Conservation (phyloP, 2,329 filamentous ascomycete genomes). For the Exophiala lecanii-corni region DNA sequence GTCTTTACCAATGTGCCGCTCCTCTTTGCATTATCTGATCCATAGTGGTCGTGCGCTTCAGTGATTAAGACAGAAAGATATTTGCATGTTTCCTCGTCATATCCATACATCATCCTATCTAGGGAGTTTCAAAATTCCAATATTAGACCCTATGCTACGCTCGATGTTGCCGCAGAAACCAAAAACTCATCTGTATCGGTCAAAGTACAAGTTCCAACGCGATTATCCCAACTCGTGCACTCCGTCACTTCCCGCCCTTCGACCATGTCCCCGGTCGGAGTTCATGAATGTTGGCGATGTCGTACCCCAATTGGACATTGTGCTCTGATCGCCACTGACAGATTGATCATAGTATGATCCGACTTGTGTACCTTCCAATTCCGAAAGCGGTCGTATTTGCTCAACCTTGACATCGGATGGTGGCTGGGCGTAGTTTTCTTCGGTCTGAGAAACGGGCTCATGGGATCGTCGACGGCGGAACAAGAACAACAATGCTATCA, state of each 20-base stretch:
- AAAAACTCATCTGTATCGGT: not conserved
- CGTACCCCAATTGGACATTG: not conserved
- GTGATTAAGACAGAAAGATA: too few relatives aligned
- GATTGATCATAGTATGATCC: not conserved
- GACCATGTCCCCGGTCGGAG: not conserved
- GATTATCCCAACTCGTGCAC: not conserved
- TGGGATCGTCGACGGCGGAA: not conserved
- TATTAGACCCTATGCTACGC: too few relatives aligned
- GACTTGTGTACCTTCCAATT: not conserved
- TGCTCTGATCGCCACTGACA: not conserved
- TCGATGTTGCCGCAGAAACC: too few relatives aligned
- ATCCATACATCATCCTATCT: too few relatives aligned
- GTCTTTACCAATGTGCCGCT: too few relatives aligned
- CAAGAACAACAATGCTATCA: not conserved
- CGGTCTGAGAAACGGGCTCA: not conserved
- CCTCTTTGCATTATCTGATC: too few relatives aligned
- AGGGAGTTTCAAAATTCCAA: too few relatives aligned
- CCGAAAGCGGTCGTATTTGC: not conserved
- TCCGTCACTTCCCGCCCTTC: not conserved
- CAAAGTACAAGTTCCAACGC: not conserved
- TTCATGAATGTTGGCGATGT: not conserved
- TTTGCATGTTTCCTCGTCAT: too few relatives aligned
- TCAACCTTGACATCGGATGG: not conserved
- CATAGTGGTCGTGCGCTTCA: too few relatives aligned
- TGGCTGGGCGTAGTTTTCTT: not conserved